Evolutionary conservation across 2,329 filamentous ascomycete genomes (phyloP).

Genomic region (Ceratocystis colombiana): DNA sequence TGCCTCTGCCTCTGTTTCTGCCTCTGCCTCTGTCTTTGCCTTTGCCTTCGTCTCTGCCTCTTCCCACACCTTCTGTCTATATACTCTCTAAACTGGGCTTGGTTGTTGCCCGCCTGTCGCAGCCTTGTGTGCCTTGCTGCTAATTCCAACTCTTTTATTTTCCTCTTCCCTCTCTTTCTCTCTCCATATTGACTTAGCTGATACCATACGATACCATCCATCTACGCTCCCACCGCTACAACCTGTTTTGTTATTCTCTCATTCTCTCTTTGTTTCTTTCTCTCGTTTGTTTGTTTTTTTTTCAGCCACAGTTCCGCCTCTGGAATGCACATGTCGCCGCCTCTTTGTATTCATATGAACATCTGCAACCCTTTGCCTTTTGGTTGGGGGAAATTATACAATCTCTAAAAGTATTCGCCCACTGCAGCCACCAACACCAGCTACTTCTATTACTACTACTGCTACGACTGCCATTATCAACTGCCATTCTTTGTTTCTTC

Average conservation of each 20-base stretch:
- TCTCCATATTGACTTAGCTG: slow-evolving; percentile 17
- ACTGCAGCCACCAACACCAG: background rate
- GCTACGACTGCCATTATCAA: background rate
- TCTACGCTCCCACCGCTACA: background rate
- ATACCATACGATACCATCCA: slow-evolving; percentile 6
- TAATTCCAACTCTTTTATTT: slow-evolving; percentile 6
- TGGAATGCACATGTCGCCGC: slow-evolving; percentile 21
- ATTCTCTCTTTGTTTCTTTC: slow-evolving; percentile 8
- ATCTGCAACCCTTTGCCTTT: background rate
- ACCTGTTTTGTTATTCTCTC: background rate
- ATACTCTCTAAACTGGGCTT: background rate
- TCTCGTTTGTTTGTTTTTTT: background rate
- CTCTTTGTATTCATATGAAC: slow-evolving; percentile 22
- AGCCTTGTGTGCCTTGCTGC: slow-evolving; percentile 16
- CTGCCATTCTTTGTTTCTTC: background rate
- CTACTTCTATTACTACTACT: background rate
- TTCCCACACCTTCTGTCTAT: slow-evolving; percentile 1
- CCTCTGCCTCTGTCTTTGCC: no score
- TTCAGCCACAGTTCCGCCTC: slow-evolving; percentile 17
- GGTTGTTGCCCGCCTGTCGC: background rate
- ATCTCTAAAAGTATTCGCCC: background rate
- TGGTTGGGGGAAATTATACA: slow-evolving; percentile 9
- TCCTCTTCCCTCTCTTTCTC: background rate
- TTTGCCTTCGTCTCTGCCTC: background rate
- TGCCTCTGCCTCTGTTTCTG: no score